A percentile compares a stretch with the other conserved stretches of the same genome.
These are phyloP conservation scores for Cordyceps javanica DNA, from an alignment of 2,329 filamentous ascomycete genomes.

Conservation along the genomic window DNA sequence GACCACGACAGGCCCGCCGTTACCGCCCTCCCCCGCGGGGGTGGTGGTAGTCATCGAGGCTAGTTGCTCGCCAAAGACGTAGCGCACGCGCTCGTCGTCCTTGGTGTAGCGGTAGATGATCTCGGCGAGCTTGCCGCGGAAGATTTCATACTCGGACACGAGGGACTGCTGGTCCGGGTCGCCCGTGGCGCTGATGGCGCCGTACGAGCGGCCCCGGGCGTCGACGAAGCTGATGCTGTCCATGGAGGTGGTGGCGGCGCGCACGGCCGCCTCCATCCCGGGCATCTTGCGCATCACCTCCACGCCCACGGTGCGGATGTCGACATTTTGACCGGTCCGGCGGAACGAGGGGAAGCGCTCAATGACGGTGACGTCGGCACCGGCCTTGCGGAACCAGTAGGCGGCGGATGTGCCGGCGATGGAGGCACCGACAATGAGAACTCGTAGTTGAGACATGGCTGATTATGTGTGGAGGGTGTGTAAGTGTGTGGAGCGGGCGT, in stretches of 20 bases:
- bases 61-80: slow-evolving; percentile 7
- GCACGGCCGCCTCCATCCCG: slow-evolving; percentile 30
- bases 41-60: neutral
- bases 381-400: slow-evolving; percentile 25
- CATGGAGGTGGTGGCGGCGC: slow-evolving; percentile 26
- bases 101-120: neutral
- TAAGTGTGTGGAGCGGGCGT: neutral
- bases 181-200: slow-evolving; percentile 27
- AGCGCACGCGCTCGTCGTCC: neutral
- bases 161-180: slow-evolving; percentile 35
- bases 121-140: slow-evolving; percentile 2
- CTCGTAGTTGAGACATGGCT: slow-evolving; percentile 15
- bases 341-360: slow-evolving; percentile 28
- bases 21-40: slow-evolving; percentile 16
- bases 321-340: slow-evolving; percentile 28
- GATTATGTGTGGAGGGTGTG: neutral
- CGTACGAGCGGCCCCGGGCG: slow-evolving; percentile 30
- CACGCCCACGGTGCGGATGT: slow-evolving; percentile 31
- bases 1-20: slow-evolving; percentile 29
- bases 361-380: slow-evolving; percentile 31
- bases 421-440: slow-evolving; percentile 28
- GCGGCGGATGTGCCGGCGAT: slow-evolving; percentile 27
- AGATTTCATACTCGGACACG: slow-evolving; percentile 30
- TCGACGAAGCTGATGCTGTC: slow-evolving; percentile 37
- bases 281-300: slow-evolving; percentile 33